Base-by-base conservation (phyloP, 352 stramenopile species). In the Phytophthora pisi region DNA sequence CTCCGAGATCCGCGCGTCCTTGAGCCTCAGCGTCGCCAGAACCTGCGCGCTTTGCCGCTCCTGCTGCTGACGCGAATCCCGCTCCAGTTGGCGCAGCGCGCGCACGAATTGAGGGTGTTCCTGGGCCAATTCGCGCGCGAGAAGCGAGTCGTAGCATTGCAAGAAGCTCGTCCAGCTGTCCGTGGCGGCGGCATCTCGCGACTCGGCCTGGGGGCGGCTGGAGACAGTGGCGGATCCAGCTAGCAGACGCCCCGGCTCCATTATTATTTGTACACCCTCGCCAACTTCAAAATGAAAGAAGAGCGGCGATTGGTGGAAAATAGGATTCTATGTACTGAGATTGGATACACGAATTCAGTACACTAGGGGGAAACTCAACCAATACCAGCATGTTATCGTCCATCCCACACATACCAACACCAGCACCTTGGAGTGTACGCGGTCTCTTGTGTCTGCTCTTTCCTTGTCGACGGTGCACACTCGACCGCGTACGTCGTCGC, bases 1-100 rank as follows among this genome's bases (percentile, higher is more conserved):
- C 38, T 61, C 57, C 0, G 47, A 46, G 4, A 75, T 75, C 26
- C 31, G 49, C 47, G 53, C 30, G 36, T 75, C 68, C 51, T 72
- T 75, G 3, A 62, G 30, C 10, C 57, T 59, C 38, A 75, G 45
- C 38, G 68, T 72, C 38, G 63, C 56, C 46, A 75, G 52, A 43
- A 75, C 51, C 40, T 75, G 68, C 24, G 45, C 57, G n/a, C 36
- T 75, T 24, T 72, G 68, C n/a, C 51, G 57, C 18, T 75, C 68
- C 23, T 68, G 58, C 42, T 72, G 50, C 18, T 68, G 20, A 57
- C 63, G 57, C n/a, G 56, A 54, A n/a, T 72, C 51, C 18, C 42
- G 57, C 42, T 69, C 57, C 34, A 72, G 62, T 62, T 62, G 51
- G 57, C 52, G 42, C 57, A 75, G 38, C 16, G 57, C 57, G 2